Base-by-base conservation (phyloP, 306 rosid genomes). In the Potentilla sterilis region DNA sequence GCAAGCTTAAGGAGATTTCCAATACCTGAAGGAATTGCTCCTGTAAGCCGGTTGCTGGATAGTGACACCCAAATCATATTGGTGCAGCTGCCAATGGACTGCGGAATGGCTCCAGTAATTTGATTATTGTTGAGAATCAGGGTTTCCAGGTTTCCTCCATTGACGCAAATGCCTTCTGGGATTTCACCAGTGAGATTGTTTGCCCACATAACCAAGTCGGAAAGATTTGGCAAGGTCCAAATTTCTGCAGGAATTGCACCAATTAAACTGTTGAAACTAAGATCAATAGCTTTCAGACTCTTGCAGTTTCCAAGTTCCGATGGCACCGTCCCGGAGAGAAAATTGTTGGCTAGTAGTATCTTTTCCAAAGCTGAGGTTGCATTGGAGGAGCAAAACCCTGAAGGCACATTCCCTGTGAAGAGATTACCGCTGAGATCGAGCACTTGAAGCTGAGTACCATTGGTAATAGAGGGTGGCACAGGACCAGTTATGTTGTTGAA, bases 141-240 rank as follows among this genome's bases (percentile, higher is more conserved):
- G 11, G 79, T 78, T 79, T 89, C 91, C 1, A 89, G 74, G 79
- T 86, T 84, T 57, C 92, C 92, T 61, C 92, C 92, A 4, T 81
- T 49, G 32, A 62, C 47, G 63, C 96, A 90, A 42, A 91, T 83
- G 49, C 78, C 92, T 73, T 86, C 86, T 0, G 93, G 97, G 80
- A 91, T 89, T 77, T 76, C 80, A 2, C 94, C 97, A 0, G 81
- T 78, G 44, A 91, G 87, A 28, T 77, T 83, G 52, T 87, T 91
- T 4, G 93, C 93, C 97, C 97, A 91, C 88, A 91, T 89, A 67
- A 91, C 85, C 81, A 91, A 76, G 78, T 89, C 88, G 14, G 85
- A 76, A 22, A 91, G 89, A 73, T 81, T 84, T 28, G 92, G 92
- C 77, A 91, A 82, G 35, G 57, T 61, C 93, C 97, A 89, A 81